Base-by-base conservation (phyloP, 2,329 filamentous ascomycete genomes). In the Phaeoacremonium minimum region DNA sequence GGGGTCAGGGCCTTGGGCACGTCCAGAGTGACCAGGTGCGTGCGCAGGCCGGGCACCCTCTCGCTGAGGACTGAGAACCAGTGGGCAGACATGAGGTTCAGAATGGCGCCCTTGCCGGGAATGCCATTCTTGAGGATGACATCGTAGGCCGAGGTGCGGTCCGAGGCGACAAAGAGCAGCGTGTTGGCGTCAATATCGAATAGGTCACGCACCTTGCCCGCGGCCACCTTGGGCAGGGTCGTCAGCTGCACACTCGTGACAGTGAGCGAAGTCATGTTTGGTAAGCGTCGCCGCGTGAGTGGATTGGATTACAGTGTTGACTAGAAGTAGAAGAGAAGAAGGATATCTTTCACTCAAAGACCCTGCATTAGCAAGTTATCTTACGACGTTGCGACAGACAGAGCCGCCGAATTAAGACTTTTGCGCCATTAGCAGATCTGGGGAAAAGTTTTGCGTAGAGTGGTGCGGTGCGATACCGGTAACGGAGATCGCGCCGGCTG, bases 101-200 rank as follows among this genome's bases (percentile, higher is more conserved):
- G 62, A 35, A 77, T 61, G 40, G 59, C 57, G 46, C 75, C 75
- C 64, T 79, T 79, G 54, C 65, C 54, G 31, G 68, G 66, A 34
- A 75, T 67, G 45, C 68, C 68, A 51, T 93, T 96, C 51, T 77
- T 67, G 73, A 95, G 81, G 50, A 95, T 80, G 50, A 94, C 88
- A 73, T 97, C 91, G 70, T 91, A 97, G 38, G 93, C 93, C 16
- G 88, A 95, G 59, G 96, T 93, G 48, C 93, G 84, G 66, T 50
- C 49, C 7, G 50, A 50, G 9, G 50, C 50, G 14, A 49, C 54
- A 30, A 58, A 47, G 29, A 60, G 43, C 33, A 59, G 47, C 2
- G 52, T 50, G 40, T 49, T 46, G 14, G 51, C 51, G 33, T 54
- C 50, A 19, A 52, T 41, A 15, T 46, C 39, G 37, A 47, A 50